phyloP scores from a whole-genome alignment of 2,329 filamentous ascomycete genomes.

The Colletotrichum sp. region DNA sequence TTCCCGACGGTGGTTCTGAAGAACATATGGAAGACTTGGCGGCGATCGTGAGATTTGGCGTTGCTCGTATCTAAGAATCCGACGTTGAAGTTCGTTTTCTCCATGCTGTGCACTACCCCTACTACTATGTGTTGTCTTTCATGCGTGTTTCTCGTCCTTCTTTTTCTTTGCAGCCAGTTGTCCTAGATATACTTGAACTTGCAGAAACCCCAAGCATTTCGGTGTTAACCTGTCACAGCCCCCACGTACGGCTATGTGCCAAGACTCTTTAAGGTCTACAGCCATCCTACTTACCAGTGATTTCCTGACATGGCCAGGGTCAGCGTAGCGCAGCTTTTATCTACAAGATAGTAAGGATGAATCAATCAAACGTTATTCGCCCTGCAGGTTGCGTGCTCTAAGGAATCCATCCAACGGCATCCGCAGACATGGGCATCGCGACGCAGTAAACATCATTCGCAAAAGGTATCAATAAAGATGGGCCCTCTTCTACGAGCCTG shows the following conservation, averaged over 20 bases:
- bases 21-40: background rate
- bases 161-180: too few species aligned
- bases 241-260: background rate
- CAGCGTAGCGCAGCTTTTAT: background rate
- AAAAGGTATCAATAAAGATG: background rate
- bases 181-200: too few species aligned
- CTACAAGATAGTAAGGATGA: background rate
- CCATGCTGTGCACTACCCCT: background rate
- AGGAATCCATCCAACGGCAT: background rate
- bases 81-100: background rate
- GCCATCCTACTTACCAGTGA: background rate
- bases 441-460: background rate
- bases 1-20: background rate
- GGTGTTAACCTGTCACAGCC: background rate
- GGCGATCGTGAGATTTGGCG: background rate
- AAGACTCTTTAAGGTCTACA: background rate
- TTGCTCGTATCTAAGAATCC: too few species aligned
- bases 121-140: background rate
- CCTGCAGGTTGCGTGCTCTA: background rate
- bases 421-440: background rate
- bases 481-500: background rate
- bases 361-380: background rate
- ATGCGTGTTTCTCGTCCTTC: too few species aligned
- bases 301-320: background rate
- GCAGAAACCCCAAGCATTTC: background rate